Base-by-base conservation (phyloP, 352 stramenopile species). In the Thalassiosira livingstoniorum region DNA sequence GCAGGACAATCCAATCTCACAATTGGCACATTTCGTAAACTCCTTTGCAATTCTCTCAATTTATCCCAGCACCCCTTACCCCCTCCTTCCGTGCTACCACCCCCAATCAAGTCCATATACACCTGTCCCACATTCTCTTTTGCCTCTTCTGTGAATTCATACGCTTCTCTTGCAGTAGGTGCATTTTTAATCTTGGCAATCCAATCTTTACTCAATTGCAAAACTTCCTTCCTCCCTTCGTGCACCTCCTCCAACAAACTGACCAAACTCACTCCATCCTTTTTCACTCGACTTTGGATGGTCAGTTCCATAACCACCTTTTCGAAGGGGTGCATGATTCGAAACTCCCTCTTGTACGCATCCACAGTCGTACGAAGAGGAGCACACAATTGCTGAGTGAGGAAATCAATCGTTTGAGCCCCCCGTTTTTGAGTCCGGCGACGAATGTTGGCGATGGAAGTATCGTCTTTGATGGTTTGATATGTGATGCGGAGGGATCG, bases 1-100 rank as follows among this genome's bases (percentile, higher is more conserved):
- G 93, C 94, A 25, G 94, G 94, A 42, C 92, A 88, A 71, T 94
- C 86, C 27, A 97, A 79, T 45, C 90, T 70, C 15, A 96, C 88
- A 25, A 93, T 87, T 3, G 94, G 94, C 27, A 87, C 82, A 80
- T 83, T 90, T 29, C 88, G 57, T 11, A 94, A 70, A 57, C 65
- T 79, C 62, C 80, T 78, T 74, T 94, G 90, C 25, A 93, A 69
- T 31, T 91, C 85, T 7, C 86, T 63, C n/a, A 94, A 79, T 11
- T 61, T 65, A 5, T 27, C 63, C 47, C 91, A 83, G n/a, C n/a
- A n/a, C n/a, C n/a, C n/a, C n/a, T n/a, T n/a, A n/a, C n/a, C n/a
- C n/a, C n/a, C n/a, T n/a, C n/a, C n/a, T n/a, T n/a, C n/a, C n/a
- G n/a, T n/a, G n/a, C n/a, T n/a, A 55, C 80, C 68, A 55, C 75